Conservation (phyloP, 129 eudicot species). For the Pittosporum tobira region DNA sequence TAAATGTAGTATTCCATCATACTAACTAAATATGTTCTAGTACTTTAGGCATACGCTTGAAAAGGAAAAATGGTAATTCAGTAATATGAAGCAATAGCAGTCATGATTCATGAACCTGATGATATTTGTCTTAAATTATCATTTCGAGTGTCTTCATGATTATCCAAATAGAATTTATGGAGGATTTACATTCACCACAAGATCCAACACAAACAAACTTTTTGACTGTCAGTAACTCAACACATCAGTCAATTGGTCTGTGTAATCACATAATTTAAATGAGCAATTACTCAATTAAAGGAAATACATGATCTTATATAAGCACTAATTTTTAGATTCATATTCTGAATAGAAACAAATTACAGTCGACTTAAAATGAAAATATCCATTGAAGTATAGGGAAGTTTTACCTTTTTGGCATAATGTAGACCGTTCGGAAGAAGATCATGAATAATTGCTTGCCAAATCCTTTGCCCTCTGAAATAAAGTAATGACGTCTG, state of each 20-base stretch:
- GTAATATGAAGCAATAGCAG: too few relatives aligned
- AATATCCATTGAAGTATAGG: not conserved
- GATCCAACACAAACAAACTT: not conserved
- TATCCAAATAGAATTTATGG: too few relatives aligned
- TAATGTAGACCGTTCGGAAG: constrained; percentile 68
- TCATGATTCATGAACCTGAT: too few relatives aligned
- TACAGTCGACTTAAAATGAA: not conserved
- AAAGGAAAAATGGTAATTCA: too few relatives aligned
- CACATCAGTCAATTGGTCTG: not conserved
- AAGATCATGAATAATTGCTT: constrained; percentile 74
- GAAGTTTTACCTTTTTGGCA: constrained; percentile 71
- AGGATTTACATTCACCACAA: not conserved
- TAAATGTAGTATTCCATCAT: too few relatives aligned
- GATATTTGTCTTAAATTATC: too few relatives aligned
- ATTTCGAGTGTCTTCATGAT: not conserved
- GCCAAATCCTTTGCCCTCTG: constrained; percentile 95
- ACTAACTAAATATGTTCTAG: too few relatives aligned
- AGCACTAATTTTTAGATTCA: not conserved
- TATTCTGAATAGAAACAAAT: not conserved
- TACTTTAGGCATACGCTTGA: too few relatives aligned
- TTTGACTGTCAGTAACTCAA: not conserved
- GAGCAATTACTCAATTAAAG: not conserved
- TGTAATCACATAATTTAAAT: not conserved
- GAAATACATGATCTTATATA: not conserved
- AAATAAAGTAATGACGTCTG: constrained; percentile 81